Evolutionary conservation across 106 monocot species (phyloP).

Genomic region (Dioscorea zingiberensis): DNA sequence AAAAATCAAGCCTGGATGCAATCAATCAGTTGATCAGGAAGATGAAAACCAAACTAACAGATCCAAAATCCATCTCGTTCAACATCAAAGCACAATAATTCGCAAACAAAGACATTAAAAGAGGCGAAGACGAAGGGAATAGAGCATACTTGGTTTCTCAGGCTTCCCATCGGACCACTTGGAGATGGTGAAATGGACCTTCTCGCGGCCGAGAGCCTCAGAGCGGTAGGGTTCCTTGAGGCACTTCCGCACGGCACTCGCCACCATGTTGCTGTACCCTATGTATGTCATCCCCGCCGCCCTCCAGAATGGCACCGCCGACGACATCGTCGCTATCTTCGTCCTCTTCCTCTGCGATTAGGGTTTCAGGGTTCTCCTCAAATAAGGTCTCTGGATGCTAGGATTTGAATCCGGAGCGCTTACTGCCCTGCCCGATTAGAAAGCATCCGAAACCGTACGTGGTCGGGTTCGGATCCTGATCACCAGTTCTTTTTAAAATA

Average conservation of each 20-base stretch:
- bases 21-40: no score
- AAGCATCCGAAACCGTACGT: no score
- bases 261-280: constrained; percentile 94
- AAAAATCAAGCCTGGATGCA: no score
- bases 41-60: no score
- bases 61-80: no score
- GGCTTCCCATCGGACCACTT: constrained; percentile 81
- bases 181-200: constrained; percentile 88
- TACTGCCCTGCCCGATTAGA: no score
- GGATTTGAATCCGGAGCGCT: no score
- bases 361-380: not conserved
- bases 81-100: no score
- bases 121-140: not conserved
- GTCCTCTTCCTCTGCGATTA: not conserved
- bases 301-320: constrained; percentile 77
- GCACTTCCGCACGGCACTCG: constrained; percentile 73
- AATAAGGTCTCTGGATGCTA: no score
- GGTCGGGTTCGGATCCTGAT: no score
- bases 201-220: constrained; percentile 78
- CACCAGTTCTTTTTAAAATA: no score
- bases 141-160: constrained; percentile 70
- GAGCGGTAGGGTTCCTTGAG: constrained; percentile 91
- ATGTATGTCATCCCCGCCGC: constrained; percentile 98
- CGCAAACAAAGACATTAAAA: no score
- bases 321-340: constrained; percentile 11